These are phyloP conservation scores for Geum urbanum DNA, from an alignment of 306 rosid species.

Conservation along the genomic window DNA sequence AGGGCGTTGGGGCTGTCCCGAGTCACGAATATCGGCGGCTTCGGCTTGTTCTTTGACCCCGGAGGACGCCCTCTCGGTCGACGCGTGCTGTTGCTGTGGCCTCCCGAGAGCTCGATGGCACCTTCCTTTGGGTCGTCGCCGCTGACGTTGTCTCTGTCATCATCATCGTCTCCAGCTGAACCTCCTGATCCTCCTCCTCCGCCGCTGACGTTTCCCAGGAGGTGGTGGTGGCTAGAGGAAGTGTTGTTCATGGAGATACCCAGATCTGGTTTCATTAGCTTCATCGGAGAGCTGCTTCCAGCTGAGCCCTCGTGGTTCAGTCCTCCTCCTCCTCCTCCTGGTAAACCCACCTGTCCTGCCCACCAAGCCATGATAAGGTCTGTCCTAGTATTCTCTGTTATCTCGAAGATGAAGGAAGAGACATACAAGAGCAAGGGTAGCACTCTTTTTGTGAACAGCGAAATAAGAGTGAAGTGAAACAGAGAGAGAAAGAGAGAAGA, in stretches of 20 bases:
- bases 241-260: constrained; percentile 59
- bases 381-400: background rate
- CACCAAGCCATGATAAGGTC: constrained; percentile 73
- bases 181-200: constrained; percentile 13
- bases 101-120: constrained; percentile 40
- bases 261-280: constrained; percentile 57
- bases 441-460: constrained; percentile 2
- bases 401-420: background rate
- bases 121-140: constrained; percentile 79
- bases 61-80: constrained; percentile 75
- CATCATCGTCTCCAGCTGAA: constrained; percentile 34
- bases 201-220: background rate
- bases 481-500: background rate
- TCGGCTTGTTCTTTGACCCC: constrained; percentile 75
- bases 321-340: constrained; percentile 23
- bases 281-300: constrained; percentile 35
- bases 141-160: constrained; percentile 52
- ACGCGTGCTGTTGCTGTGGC: constrained; percentile 25
- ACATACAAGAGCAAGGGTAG: background rate
- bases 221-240: background rate
- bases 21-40: constrained; percentile 69
- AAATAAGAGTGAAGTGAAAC: background rate
- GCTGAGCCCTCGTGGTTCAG: constrained; percentile 26
- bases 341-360: constrained; percentile 55
- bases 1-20: constrained; percentile 88